Evolutionary conservation across 2,329 filamentous ascomycete genomes (phyloP), one percentile per base, ranked within the genome.

Genomic region (Nannizziopsis arthrosporioides): DNA sequence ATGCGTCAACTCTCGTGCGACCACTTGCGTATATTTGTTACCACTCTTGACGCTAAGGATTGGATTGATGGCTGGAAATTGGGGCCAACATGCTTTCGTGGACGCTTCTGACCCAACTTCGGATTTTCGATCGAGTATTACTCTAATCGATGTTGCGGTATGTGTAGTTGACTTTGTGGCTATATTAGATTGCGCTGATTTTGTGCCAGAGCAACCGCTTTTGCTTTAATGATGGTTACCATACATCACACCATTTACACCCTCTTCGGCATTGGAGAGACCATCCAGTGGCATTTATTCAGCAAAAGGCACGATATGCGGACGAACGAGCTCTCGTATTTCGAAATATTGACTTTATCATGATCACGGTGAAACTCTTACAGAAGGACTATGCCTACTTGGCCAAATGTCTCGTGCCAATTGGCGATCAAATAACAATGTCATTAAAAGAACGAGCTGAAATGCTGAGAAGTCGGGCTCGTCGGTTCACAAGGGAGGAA

Each of bases 151-250:
- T 57, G 83, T 89, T 6, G 73, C 81, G 6, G 84, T 87, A 73
- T 68, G 80, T 49, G 22, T 27, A 27, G 15, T 27, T 27, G 22
- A 7, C 3, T 27, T 4, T 27, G 22, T 27, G 22, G 22, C 4
- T 27, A 27, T 7, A 7, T 27, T 27, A 27, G 22, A 27, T 27
- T 27, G 7, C 7, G 22, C 22, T 38, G 15, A 35, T 49, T 6
- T 7, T 27, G 27, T 39, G 14, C 4, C 56, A 87, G 83, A 85
- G 80, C 65, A 89, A 89, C 63, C 81, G 85, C 34, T 82, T 82
- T 64, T 89, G 82, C 68, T 88, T 82, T 73, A 88, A 89, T 57
- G 84, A 88, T 57, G 84, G 84, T 54, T 88, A 87, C 63, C 84
- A 88, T 65, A 88, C 83, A 5, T 85, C 82, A n/a, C 85, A 88